Evolutionary conservation across 352 stramenopile genomes (phyloP).

Genomic region (Pythium grandisporangium): DNA sequence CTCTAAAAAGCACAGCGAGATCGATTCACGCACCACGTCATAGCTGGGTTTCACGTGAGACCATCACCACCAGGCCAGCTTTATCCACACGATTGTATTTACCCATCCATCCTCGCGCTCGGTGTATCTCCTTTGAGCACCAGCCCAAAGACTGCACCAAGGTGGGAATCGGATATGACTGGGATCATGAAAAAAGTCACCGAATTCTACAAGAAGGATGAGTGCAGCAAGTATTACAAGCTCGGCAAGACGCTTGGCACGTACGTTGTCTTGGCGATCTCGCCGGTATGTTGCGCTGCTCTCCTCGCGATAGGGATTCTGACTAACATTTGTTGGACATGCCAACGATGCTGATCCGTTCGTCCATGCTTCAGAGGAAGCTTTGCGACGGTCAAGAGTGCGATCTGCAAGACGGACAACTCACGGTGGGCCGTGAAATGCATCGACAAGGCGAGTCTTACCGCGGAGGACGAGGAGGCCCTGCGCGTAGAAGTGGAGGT

Average conservation of each 20-base stretch:
- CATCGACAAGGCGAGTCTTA: slow-evolving; percentile 75
- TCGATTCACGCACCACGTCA: no score
- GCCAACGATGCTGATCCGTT: no score
- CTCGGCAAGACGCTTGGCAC: slow-evolving; percentile 83
- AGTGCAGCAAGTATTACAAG: slow-evolving; percentile 87
- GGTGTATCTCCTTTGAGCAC: no score
- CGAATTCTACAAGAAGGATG: slow-evolving; percentile 84
- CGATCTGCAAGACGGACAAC: slow-evolving; percentile 68
- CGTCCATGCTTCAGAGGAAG: slow-evolving; percentile 45
- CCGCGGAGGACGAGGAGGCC: slow-evolving; percentile 72
- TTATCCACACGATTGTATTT: no score
- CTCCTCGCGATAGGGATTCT: no score
- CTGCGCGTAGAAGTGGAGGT: slow-evolving; percentile 79
- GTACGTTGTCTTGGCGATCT: slow-evolving; percentile 25
- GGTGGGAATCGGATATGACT: slow-evolving; percentile 48
- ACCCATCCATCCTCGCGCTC: no score
- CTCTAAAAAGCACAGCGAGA: no score
- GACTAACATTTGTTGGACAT: no score
- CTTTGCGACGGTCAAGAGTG: slow-evolving; percentile 82
- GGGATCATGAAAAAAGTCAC: slow-evolving; percentile 81
- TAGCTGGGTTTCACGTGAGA: no score
- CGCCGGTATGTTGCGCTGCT: no score
- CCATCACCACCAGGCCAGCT: no score
- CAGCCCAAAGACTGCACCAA: no score
- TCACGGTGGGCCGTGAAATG: slow-evolving; percentile 79